Evolutionary conservation across 441 rosid species (phyloP).

Genomic region (Croton setiger): DNA sequence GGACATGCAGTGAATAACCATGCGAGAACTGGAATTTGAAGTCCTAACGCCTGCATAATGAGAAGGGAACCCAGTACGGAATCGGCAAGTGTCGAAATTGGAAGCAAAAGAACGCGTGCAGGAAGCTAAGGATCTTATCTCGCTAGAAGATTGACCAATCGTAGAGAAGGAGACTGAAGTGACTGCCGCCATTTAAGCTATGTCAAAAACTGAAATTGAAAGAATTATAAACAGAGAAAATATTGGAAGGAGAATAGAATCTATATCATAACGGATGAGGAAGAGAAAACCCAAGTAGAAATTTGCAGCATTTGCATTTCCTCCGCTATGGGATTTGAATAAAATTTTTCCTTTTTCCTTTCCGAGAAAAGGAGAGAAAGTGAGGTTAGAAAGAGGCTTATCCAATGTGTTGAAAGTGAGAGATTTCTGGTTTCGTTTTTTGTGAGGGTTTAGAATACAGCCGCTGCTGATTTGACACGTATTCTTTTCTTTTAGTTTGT

Average conservation of each 20-base stretch:
- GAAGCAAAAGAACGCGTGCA: conserved; percentile 37
- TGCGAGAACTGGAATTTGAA: conserved; percentile 43
- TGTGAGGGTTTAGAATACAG: conserved; percentile 16
- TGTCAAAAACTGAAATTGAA: neutral
- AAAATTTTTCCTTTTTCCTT: neutral
- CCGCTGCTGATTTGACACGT: conserved; percentile 26
- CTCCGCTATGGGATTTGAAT: neutral
- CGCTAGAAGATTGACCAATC: conserved; percentile 39
- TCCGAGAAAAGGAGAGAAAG: conserved; percentile 29
- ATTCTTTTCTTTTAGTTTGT: neutral
- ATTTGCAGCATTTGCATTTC: conserved; percentile 19
- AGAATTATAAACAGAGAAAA: neutral
- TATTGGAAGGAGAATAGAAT: neutral
- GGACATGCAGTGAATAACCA: conserved; percentile 65
- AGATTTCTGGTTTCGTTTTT: neutral
- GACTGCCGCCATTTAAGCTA: conserved; percentile 60
- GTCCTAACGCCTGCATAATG: conserved; percentile 34
- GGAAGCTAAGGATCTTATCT: conserved; percentile 32
- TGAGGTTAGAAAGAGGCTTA: conserved; percentile 40
- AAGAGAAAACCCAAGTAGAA: neutral
- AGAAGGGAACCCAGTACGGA: conserved; percentile 38
- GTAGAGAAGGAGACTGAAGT: conserved; percentile 65
- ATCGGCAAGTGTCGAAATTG: conserved; percentile 31
- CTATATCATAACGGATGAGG: conserved; percentile 15
- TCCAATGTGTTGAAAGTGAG: conserved; percentile 23